Evolutionary conservation across 352 stramenopile species (phyloP), one percentile per base, ranked within the genome.

Genomic region (Phytophthora palmivora): DNA sequence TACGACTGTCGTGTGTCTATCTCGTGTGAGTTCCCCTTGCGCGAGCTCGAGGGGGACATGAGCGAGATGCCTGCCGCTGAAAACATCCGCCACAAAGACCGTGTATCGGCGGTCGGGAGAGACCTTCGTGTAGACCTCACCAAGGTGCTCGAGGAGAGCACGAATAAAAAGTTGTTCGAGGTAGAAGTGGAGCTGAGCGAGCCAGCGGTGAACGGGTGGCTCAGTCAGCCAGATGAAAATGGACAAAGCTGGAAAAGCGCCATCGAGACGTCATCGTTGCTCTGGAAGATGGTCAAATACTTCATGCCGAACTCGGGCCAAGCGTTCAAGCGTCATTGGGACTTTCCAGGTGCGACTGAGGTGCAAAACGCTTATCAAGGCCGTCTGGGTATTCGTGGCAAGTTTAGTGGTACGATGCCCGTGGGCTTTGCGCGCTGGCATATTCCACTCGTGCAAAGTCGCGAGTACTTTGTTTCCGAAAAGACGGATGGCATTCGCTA

Each of bases 401-500:
- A 96, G 63, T 97, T 97, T 71, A 85, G 79, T 36, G 91, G 91
- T 0, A 96, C 91, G 8, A 96, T 97, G 89, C 91, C 91, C 7
- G 91, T 97, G 15, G 92, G 92, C 8, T 96, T 97, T 82, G 89
- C 89, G n/a, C 84, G 88, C 32, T 91, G 81, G 73, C 84, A 97
- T 62, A 94, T 97, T 45, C 84, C 87, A 32, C 58, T 90, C 18
- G 84, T 96, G 37, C 84, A 90, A 63, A 78, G 82, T 36, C 73
- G 79, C 37, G 88, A 94, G 57, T 97, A 97, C 61, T 95, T 84
- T 60, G 81, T 96, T 9, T 94, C 88, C 9, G 91, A 97, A 68
- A 97, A 97, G 75, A 97, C 91, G 6, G 91, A 97, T 58, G 91
- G 89, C 21, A 88, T 97, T 53, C 86, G 91, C 26, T 97, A 97